These are phyloP conservation scores for Pseudonectria buxi DNA, from an alignment of 2,329 filamentous ascomycete genomes.

Conservation along the genomic window DNA sequence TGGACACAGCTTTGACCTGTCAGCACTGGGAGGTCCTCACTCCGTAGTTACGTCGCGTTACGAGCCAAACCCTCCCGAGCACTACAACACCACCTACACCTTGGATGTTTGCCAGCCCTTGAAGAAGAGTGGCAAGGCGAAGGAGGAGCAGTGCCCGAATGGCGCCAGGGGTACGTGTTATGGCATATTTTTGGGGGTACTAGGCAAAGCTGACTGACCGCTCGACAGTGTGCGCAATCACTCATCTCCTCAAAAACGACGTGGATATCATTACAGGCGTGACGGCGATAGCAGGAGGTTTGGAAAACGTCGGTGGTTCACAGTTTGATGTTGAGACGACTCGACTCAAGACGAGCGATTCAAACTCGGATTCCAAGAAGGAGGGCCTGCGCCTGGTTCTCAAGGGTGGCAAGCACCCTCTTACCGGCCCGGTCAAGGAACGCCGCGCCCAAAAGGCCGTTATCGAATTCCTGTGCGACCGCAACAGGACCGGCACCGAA, in stretches of 20 bases:
- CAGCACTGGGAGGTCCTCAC: slow-evolving; percentile 58
- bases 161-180: slow-evolving; percentile 56
- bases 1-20: slow-evolving; percentile 57
- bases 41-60: slow-evolving; percentile 56
- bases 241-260: slow-evolving; percentile 47
- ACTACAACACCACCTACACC: slow-evolving; percentile 70
- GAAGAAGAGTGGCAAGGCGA: slow-evolving; percentile 50
- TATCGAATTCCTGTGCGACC: slow-evolving; percentile 80
- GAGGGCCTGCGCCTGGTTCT: slow-evolving; percentile 69
- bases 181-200: neutral
- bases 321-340: slow-evolving; percentile 59
- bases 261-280: slow-evolving; percentile 47
- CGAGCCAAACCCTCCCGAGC: slow-evolving; percentile 43
- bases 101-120: slow-evolving; percentile 68
- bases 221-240: slow-evolving; percentile 65
- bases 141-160: slow-evolving; percentile 57
- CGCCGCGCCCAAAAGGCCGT: slow-evolving; percentile 64
- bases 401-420: slow-evolving; percentile 48
- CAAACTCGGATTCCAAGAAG: slow-evolving; percentile 56
- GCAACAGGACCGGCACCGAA: slow-evolving; percentile 65
- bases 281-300: slow-evolving; percentile 69
- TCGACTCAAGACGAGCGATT: slow-evolving; percentile 58
- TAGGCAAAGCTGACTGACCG: slow-evolving; percentile 11
- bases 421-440: slow-evolving; percentile 44
- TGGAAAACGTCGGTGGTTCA: slow-evolving; percentile 50